phyloP scores from a whole-genome alignment of 2,329 filamentous ascomycete genomes.

The Zarea fungicola region DNA sequence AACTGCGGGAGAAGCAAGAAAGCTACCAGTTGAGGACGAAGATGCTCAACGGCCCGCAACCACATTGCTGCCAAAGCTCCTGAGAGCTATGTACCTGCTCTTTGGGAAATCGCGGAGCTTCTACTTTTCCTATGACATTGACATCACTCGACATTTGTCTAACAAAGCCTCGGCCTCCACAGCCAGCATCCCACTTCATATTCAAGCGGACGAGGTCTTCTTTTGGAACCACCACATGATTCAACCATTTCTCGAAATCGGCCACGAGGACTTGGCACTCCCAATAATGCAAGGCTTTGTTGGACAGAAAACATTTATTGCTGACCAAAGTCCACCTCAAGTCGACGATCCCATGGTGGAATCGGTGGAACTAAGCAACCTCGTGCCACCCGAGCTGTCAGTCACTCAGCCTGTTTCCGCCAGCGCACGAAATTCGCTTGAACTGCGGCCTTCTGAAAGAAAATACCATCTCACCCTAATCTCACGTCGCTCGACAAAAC shows the following conservation, averaged over 20 bases:
- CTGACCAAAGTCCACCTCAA: slow-evolving; percentile 58
- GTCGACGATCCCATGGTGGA: slow-evolving; percentile 41
- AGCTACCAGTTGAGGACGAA: slow-evolving; percentile 38
- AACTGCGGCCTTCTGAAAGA: slow-evolving; percentile 45
- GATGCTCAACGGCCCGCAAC: slow-evolving; percentile 25
- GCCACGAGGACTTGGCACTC: slow-evolving; percentile 65
- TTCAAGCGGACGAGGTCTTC: slow-evolving; percentile 68
- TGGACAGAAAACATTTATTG: slow-evolving; percentile 75
- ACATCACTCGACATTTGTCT: slow-evolving; percentile 67
- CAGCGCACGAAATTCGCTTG: slow-evolving; percentile 27
- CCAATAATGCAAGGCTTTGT: slow-evolving; percentile 94
- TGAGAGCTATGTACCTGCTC: slow-evolving; percentile 78
- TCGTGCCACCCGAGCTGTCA: slow-evolving; percentile 26
- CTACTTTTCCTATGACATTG: slow-evolving; percentile 92
- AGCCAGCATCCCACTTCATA: slow-evolving; percentile 54
- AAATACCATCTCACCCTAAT: slow-evolving; percentile 80
- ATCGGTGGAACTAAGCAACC: slow-evolving; percentile 40
- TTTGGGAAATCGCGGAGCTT: slow-evolving; percentile 81
- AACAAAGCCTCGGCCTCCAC: slow-evolving; percentile 22
- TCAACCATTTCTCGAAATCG: slow-evolving; percentile 66
- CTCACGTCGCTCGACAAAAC: slow-evolving; percentile 79
- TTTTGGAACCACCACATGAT: slow-evolving; percentile 88
- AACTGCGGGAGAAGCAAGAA: slow-evolving; percentile 15
- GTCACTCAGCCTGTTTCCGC: slow-evolving; percentile 10
- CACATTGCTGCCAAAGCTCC: slow-evolving; percentile 71